phyloP scores from a whole-genome alignment of 805 yeast genomes.

The Candida sanyiensis region DNA sequence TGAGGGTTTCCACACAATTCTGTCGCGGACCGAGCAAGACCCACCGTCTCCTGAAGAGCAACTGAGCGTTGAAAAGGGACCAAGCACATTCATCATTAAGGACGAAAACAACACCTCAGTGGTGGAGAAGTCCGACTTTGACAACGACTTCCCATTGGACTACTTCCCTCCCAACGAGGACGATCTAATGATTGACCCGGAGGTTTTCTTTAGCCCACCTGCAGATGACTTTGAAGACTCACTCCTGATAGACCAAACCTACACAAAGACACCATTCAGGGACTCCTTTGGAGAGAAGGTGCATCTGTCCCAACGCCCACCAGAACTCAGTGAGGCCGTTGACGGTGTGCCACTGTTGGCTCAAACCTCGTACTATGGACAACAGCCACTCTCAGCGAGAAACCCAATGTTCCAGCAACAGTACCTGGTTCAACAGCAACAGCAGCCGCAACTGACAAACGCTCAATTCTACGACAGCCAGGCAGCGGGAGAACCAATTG shows the following conservation, averaged over 20 bases:
- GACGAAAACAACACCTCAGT: constrained; percentile 21
- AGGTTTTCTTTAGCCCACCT: constrained; percentile 31
- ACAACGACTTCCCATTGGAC: constrained; percentile 67
- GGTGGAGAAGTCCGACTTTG: constrained; percentile 19
- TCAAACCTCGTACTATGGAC: constrained; percentile 4
- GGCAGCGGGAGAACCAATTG: constrained; percentile 12
- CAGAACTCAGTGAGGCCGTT: constrained; percentile 2
- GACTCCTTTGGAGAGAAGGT: constrained; percentile 15
- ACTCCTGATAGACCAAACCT: constrained; percentile 46
- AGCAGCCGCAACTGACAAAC: constrained; percentile 20
- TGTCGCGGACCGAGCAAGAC: neutral
- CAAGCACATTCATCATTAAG: constrained; percentile 18
- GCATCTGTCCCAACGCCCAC: neutral
- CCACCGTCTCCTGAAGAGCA: neutral
- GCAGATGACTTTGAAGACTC: constrained; percentile 35
- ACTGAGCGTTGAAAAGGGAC: constrained; percentile 2
- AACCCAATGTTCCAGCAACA: constrained; percentile 3
- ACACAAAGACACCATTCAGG: constrained; percentile 34
- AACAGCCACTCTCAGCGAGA: constrained; percentile 2
- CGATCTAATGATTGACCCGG: constrained; percentile 23
- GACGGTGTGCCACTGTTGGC: constrained; percentile 3
- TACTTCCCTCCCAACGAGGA: constrained; percentile 44
- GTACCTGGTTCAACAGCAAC: constrained; percentile 1
- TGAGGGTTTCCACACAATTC: constrained; percentile 1
- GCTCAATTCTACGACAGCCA: constrained; percentile 25